Base-by-base conservation (phyloP, 805 yeast species). In the Cyberlindnera americana region DNA sequence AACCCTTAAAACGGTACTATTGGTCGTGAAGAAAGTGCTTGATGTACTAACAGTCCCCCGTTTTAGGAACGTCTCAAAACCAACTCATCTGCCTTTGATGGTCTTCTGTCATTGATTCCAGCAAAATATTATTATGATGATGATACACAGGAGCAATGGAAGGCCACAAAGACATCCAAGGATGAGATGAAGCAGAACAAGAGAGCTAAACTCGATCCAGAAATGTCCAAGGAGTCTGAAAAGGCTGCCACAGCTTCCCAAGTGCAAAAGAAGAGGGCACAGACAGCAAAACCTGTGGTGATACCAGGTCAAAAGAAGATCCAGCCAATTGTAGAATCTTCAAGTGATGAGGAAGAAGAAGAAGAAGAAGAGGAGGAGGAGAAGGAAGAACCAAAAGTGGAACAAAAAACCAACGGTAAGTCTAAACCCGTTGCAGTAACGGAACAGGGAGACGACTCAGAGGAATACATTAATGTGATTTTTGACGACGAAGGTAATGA, bases 81-180 rank as follows among this genome's bases (percentile, higher is more conserved):
- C 23, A 89, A 83, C 57, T 80, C 93, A 12, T 68, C 78, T 37
- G 88, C 96, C 4, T 91, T 91, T 60, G 87, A 86, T 58, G 95
- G 97, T 18, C 68, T 91, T 37, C 69, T 91, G 43, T 87, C 96
- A 16, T 68, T 91, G 61, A 90, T 91, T 43, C 97, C 98, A 3
- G 95, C 97, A 3, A 88, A 89, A 57, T 89, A 83, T 57, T 91
- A 91, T 60, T 89, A 86, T 59, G 96, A 90, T 60, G 96, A 85
- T 28, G 91, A 86, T 43, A 82, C 91, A 3, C 80, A 83, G 53
- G 81, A 82, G 37, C 97, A 91, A 64, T 90, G 97, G 97, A 81
- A 82, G 52, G 83, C 81, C 52, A 85, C 80, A 66, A 87, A 88
- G 67, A 76, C 81, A 63, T 62, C 78, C 22, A 84, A 83, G 52